Percentiles rank a stretch among this genome's conserved stretches.
Conservation (phyloP, 257 asterid species). For the Penstemon barbatus region DNA sequence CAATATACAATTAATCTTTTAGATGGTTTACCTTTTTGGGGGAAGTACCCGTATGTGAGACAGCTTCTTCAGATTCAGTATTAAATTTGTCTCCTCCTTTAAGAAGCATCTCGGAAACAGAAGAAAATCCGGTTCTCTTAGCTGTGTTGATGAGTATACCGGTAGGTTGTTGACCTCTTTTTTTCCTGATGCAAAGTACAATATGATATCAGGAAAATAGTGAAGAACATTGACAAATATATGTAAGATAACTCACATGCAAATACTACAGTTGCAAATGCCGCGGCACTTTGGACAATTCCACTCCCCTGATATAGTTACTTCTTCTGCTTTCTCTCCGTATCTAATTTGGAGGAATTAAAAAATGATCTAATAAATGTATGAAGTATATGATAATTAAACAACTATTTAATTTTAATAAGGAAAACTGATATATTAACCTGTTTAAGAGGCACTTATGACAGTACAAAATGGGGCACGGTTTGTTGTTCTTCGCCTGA, state of each 20-base stretch:
- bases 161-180: constrained; percentile 74
- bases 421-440: constrained; percentile 29
- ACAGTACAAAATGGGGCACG: constrained; percentile 30
- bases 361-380: constrained; percentile 1
- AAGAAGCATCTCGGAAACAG: constrained; percentile 62
- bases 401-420: neutral
- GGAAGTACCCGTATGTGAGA: constrained; percentile 10
- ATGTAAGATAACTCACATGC: constrained; percentile 56
- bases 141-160: constrained; percentile 66
- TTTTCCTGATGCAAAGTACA: constrained; percentile 39
- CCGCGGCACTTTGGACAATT: constrained; percentile 67
- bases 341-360: constrained; percentile 43
- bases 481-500: constrained; percentile 41
- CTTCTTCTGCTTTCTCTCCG: constrained; percentile 80
- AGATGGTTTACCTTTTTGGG: constrained; percentile 41
- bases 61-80: constrained; percentile 21
- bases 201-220: constrained; percentile 19
- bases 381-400: neutral
- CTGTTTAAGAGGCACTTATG: constrained; percentile 85
- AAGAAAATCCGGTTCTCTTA: constrained; percentile 70
- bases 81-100: constrained; percentile 27
- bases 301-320: constrained; percentile 57
- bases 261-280: constrained; percentile 46
- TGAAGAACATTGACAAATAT: neutral
- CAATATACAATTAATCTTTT: constrained; percentile 22